Conservation (phyloP, 164 flowering plant species). For the Buxus sempervirens region DNA sequence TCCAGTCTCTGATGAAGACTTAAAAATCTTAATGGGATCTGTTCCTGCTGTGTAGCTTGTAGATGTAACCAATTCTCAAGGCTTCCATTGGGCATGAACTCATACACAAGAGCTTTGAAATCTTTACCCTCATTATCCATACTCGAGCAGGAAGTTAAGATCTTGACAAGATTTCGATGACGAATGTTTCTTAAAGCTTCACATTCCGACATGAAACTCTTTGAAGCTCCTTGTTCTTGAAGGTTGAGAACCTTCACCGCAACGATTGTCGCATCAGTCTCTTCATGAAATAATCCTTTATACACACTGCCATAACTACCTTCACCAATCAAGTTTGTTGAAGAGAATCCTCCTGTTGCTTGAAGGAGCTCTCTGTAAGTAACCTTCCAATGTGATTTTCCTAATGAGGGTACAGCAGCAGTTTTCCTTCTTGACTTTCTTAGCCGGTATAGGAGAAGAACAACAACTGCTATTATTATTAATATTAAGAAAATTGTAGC, state of each 20-base stretch:
- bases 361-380: background rate
- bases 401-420: background rate
- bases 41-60: too few species aligned
- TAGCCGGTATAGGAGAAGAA: background rate
- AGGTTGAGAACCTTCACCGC: conserved; percentile 7
- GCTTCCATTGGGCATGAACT: conserved; percentile 2
- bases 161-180: conserved; percentile 4
- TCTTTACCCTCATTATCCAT: background rate
- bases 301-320: too few species aligned
- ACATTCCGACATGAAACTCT: background rate
- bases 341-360: conserved; percentile 9
- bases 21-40: background rate
- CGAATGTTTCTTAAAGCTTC: conserved; percentile 3
- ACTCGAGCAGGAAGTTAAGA: conserved; percentile 1
- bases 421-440: background rate
- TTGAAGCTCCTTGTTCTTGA: background rate
- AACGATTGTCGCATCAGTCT: background rate
- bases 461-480: too few species aligned
- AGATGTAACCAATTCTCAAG: conserved; percentile 1
- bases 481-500: background rate
- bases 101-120: background rate
- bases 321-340: conserved; percentile 4
- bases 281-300: background rate
- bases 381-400: background rate
- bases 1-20: background rate